Evolutionary conservation across 768 basidiomycete species (phyloP).

Genomic region (Chalciporus sphaerocephalus): DNA sequence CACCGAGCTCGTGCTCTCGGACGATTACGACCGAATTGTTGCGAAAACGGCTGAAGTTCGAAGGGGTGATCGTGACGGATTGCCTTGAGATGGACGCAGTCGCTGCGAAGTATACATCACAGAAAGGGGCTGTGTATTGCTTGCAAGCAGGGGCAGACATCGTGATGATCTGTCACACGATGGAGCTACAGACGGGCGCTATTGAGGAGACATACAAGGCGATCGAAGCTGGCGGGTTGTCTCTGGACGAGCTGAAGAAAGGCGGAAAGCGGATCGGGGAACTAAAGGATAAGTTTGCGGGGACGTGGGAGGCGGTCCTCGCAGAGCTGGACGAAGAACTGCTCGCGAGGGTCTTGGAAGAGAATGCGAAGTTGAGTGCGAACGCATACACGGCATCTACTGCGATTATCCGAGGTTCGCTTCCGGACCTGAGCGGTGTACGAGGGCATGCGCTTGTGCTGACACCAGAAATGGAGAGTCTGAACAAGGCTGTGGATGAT

Average conservation of each 20-base stretch:
- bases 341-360: conserved; percentile 30
- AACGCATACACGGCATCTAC: conserved; percentile 46
- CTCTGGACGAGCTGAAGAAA: conserved; percentile 33
- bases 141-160: conserved; percentile 64
- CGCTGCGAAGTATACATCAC: conserved; percentile 35
- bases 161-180: conserved; percentile 71
- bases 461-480: conserved; percentile 53
- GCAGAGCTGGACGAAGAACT: conserved; percentile 25
- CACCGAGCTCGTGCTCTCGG: conserved; percentile 56
- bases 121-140: conserved; percentile 48
- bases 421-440: conserved; percentile 32
- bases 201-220: conserved; percentile 50
- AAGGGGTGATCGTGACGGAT: conserved; percentile 65
- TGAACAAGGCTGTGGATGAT: conserved; percentile 62
- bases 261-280: conserved; percentile 44
- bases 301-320: conserved; percentile 42
- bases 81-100: conserved; percentile 78
- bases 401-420: conserved; percentile 42
- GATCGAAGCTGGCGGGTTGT: conserved; percentile 41
- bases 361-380: conserved; percentile 40
- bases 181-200: conserved; percentile 49
- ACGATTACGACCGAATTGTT: conserved; percentile 50
- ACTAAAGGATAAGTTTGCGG: conserved; percentile 51
- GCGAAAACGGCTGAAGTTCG: conserved; percentile 46
- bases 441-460: conserved; percentile 39